Conservation (phyloP, 139 green algal species). For the Coccomyxa sp. region DNA sequence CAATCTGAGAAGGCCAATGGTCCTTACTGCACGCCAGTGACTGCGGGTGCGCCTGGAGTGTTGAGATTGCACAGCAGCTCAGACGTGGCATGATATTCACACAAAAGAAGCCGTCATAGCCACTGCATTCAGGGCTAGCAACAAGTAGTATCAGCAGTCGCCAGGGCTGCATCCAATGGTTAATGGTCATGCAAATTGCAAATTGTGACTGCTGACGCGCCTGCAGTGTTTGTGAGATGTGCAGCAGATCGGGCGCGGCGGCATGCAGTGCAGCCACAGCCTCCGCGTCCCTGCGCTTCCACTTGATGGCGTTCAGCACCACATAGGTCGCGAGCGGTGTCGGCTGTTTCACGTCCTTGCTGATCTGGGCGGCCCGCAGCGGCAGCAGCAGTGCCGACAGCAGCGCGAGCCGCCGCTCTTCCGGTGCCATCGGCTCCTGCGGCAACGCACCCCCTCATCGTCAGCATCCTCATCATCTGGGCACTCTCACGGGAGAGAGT, state of each 20-base stretch:
- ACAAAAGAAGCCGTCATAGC: too few species aligned
- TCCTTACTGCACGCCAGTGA: too few species aligned
- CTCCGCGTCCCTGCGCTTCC: conserved; percentile 58
- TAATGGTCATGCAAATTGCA: too few species aligned
- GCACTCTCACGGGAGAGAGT: too few species aligned
- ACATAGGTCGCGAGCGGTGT: conserved; percentile 24
- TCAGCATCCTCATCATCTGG: too few species aligned
- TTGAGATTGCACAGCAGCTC: too few species aligned
- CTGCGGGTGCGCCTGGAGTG: too few species aligned
- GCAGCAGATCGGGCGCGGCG: conserved; percentile 34
- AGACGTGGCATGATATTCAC: too few species aligned
- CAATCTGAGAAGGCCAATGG: too few species aligned
- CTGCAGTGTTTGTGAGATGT: conserved; percentile 10
- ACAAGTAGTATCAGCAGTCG: too few species aligned
- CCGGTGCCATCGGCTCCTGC: conserved; percentile 28
- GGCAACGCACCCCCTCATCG: not conserved
- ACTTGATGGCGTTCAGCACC: conserved; percentile 70
- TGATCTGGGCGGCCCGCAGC: conserved; percentile 31
- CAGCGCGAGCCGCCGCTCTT: conserved; percentile 58
- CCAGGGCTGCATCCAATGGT: too few species aligned
- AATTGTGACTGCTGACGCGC: not conserved
- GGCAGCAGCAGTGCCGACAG: conserved; percentile 75
- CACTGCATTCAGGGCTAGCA: too few species aligned
- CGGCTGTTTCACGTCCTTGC: conserved; percentile 43
- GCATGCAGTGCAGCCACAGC: conserved; percentile 41